Evolutionary conservation across 2,329 filamentous ascomycete species (phyloP), one percentile per base, ranked within the genome.

Genomic region (Penicillium olsonii): DNA sequence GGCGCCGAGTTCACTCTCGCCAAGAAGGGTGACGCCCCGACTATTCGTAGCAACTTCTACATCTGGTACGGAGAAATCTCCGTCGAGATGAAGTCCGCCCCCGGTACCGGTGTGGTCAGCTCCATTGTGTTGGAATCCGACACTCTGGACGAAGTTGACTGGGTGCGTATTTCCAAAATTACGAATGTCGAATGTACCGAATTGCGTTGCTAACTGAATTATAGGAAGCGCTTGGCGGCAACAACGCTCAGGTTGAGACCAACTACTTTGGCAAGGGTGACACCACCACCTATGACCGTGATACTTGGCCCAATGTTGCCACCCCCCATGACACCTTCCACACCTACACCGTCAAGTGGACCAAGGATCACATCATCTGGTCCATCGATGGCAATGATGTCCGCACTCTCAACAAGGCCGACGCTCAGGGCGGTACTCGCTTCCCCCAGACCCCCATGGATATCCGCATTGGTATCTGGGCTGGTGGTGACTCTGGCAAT

Each of bases 261-360:
- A 97, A 99, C 75, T 99, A 95, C 76, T 99, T 97, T 63, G 90
- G 92, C 70, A 96, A 97, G 75, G 94, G 92, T 47, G 81, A 90
- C 61, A 91, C 88, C 0, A 60, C 65, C 4, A 82, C 82, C 11
- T 95, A 94, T 75, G 90, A 95, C 74, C 87, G 92, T 50, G 92
- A 87, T 53, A 87, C 88, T 51, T 91, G 89, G 69, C 87, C 92
- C 69, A 73, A 82, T 2, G 75, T 85, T 64, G 61, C 75, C 55
- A 73, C 79, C 63, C 92, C 87, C 49, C 72, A 76, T 56, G 63
- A 67, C 20, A 56, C 54, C 29, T 75, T 71, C 62, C 71, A 76
- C 62, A 77, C 73, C 24, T 78, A 78, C 64, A 68, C 70, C 38
- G 51, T 90, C 50, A 80, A 87, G 68, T 90, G 87, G 87, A 87